These are phyloP conservation scores for Hordeum marinum DNA, from an alignment of 176 grass and related monocot genomes.

Conservation along the genomic window DNA sequence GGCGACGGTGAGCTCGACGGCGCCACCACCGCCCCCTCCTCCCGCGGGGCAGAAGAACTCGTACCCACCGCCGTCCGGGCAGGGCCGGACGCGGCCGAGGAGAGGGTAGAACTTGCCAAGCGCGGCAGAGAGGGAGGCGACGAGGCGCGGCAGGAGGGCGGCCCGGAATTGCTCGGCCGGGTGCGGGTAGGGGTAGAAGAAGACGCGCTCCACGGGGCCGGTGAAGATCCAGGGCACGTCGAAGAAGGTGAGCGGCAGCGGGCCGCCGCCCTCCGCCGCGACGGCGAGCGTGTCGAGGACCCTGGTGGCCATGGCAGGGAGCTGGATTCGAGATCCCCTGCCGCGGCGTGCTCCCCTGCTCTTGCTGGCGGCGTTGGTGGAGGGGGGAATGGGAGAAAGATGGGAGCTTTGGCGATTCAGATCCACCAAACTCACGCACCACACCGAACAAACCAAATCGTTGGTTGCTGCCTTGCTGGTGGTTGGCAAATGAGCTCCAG, in stretches of 20 bases:
- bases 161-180: slow-evolving; percentile 40
- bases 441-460: not conserved
- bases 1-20: slow-evolving; percentile 49
- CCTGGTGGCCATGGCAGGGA: slow-evolving; percentile 29
- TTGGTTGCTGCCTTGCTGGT: not conserved
- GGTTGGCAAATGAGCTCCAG: not conserved
- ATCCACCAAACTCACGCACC: slow-evolving; percentile 41
- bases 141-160: slow-evolving; percentile 45
- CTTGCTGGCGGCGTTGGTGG: not conserved
- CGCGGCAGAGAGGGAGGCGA: slow-evolving; percentile 70
- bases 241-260: slow-evolving; percentile 82
- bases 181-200: slow-evolving; percentile 68
- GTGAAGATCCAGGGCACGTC: slow-evolving; percentile 93
- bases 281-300: slow-evolving; percentile 43
- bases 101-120: slow-evolving; percentile 66
- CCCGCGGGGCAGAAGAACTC: slow-evolving; percentile 45
- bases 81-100: slow-evolving; percentile 54
- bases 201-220: slow-evolving; percentile 84
- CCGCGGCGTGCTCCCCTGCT: not conserved
- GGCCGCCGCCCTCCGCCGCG: slow-evolving; percentile 1
- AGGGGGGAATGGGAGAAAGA: not conserved
- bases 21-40: not conserved
- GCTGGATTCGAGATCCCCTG: not conserved
- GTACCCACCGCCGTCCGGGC: slow-evolving; percentile 33
- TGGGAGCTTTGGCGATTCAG: slow-evolving; percentile 9